These are phyloP conservation scores for Globisporangium rhizosaccharum DNA, from an alignment of 352 stramenopile genomes.

Conservation along the genomic window DNA sequence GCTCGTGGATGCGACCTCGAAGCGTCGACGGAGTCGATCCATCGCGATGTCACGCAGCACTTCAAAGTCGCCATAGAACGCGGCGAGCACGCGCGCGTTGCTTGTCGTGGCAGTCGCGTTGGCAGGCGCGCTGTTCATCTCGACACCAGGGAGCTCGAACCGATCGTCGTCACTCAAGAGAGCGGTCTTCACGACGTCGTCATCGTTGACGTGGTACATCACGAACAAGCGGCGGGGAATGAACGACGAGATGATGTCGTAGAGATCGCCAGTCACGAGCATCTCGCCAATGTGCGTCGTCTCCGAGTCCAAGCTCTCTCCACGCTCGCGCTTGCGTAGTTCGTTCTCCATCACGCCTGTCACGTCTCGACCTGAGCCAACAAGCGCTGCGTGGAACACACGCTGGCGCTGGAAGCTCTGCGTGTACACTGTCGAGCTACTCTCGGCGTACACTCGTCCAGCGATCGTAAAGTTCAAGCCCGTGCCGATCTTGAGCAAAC, in stretches of 20 bases:
- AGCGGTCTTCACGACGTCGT: constrained; percentile 10
- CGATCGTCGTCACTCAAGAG: too few relatives aligned
- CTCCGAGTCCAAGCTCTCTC: neutral
- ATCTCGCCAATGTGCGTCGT: constrained; percentile 13
- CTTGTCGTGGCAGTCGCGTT: neutral
- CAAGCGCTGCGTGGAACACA: constrained; percentile 25
- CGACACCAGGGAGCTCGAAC: constrained; percentile 10
- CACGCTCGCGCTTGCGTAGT: constrained; percentile 4
- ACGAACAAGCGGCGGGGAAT: constrained; percentile 20
- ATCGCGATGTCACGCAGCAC: constrained; percentile 25
- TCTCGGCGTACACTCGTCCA: constrained; percentile 54
- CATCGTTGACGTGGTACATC: constrained; percentile 17
- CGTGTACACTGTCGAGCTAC: constrained; percentile 24
- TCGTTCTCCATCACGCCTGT: constrained; percentile 18
- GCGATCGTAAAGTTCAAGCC: constrained; percentile 66
- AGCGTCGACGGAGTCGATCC: constrained; percentile 16
- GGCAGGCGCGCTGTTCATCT: neutral
- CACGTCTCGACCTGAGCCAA: constrained; percentile 38
- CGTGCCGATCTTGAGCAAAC: constrained; percentile 62
- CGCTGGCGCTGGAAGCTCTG: constrained; percentile 17
- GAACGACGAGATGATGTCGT: constrained; percentile 15
- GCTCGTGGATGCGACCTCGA: constrained; percentile 5
- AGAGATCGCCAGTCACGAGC: constrained; percentile 5
- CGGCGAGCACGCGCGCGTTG: constrained; percentile 12
- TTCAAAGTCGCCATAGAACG: constrained; percentile 55